phyloP scores from a whole-genome alignment of 495 filamentous ascomycete species.

The Penicillium coprophilum region DNA sequence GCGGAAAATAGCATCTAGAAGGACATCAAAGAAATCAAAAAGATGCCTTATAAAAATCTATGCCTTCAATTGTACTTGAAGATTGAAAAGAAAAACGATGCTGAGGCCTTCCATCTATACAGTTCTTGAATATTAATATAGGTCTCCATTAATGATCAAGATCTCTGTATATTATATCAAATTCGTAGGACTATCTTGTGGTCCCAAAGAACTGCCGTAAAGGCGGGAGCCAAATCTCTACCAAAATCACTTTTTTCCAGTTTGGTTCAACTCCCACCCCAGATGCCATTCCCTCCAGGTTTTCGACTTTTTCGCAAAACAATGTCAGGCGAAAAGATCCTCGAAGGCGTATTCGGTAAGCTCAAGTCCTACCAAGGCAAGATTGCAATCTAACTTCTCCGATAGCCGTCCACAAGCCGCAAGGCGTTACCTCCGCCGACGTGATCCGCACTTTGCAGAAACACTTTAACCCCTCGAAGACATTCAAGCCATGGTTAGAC shows the following conservation, averaged over 20 bases:
- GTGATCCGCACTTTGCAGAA: constrained; percentile 80
- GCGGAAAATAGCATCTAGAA: neutral
- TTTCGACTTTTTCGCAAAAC: constrained; percentile 43
- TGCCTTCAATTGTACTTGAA: neutral
- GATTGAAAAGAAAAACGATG: neutral
- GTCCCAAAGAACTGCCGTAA: neutral
- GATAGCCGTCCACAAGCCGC: constrained; percentile 88
- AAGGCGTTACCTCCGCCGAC: constrained; percentile 79
- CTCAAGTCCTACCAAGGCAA: constrained; percentile 5
- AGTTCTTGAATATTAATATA: neutral
- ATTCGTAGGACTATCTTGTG: neutral
- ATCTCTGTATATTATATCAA: neutral
- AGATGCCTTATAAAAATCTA: neutral
- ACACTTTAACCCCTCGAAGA: constrained; percentile 74
- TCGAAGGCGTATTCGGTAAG: constrained; percentile 75
- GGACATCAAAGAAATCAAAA: neutral
- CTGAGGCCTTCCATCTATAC: neutral
- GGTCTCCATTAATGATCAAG: neutral
- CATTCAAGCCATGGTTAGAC: constrained; percentile 73
- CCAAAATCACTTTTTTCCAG: constrained; percentile 11
- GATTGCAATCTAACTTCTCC: constrained; percentile 2
- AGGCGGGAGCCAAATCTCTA: constrained; percentile 1
- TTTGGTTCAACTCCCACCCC: constrained; percentile 6
- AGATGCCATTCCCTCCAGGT: constrained; percentile 37
- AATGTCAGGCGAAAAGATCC: constrained; percentile 58